Evolutionary conservation across 164 flowering plant species (phyloP).

Genomic region (Sextonia rubra): DNA sequence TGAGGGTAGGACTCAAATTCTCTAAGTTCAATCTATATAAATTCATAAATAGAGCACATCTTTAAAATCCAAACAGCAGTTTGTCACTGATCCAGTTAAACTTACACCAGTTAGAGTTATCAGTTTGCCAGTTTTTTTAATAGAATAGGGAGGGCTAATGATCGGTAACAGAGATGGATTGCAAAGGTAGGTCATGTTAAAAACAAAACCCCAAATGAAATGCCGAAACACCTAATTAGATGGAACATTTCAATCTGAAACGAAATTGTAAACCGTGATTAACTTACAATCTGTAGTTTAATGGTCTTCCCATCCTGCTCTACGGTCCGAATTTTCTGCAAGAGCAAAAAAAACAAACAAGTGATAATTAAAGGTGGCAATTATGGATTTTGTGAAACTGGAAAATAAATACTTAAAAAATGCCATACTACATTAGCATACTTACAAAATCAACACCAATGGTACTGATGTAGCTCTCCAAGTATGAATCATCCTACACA

Average conservation of each 20-base stretch:
- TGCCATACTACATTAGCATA: neutral
- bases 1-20: too few relatives aligned
- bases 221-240: neutral
- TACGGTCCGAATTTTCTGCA: slow-evolving; percentile 44
- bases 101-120: too few relatives aligned
- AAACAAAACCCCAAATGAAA: neutral
- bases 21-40: too few relatives aligned
- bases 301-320: slow-evolving; percentile 48
- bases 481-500: slow-evolving; percentile 38
- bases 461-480: slow-evolving; percentile 50
- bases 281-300: slow-evolving; percentile 44
- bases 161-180: too few relatives aligned
- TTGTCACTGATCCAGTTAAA: too few relatives aligned
- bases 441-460: slow-evolving; percentile 51
- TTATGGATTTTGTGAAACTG: neutral
- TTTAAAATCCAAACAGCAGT: too few relatives aligned
- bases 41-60: too few relatives aligned
- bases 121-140: too few relatives aligned
- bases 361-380: neutral
- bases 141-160: too few relatives aligned
- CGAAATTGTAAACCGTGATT: too few relatives aligned
- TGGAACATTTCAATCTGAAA: neutral
- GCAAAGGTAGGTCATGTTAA: too few relatives aligned
- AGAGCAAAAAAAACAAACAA: neutral
- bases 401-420: neutral